Evolutionary conservation across 1,284 basidiomycete genomes (phyloP).

Genomic region (Sporisorium scitamineum): DNA sequence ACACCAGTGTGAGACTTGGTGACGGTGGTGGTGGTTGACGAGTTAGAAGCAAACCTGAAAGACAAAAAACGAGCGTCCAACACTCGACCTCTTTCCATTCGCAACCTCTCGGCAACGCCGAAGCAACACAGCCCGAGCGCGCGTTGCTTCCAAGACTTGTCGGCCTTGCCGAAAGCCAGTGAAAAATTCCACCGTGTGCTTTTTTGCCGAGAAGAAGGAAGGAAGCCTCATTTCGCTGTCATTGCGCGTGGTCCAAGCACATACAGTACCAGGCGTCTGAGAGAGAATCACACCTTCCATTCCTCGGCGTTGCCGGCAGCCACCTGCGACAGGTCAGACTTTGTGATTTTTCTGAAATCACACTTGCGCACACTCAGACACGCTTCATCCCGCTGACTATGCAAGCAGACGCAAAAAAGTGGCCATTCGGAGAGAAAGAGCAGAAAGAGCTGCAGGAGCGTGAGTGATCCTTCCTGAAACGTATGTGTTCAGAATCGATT

Average conservation of each 20-base stretch:
- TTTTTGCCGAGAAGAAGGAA: background rate
- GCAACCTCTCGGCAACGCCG: background rate
- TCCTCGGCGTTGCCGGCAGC: background rate
- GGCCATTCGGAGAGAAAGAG: too few relatives aligned
- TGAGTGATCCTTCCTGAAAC: conserved; percentile 2
- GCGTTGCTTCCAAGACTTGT: background rate
- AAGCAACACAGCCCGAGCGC: background rate
- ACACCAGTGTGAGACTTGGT: background rate
- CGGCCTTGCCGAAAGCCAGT: background rate
- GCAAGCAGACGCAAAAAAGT: background rate
- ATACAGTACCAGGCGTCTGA: background rate
- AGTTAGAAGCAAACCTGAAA: conserved; percentile 2
- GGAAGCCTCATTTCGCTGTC: background rate
- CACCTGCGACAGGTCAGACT: background rate
- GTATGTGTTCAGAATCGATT: background rate
- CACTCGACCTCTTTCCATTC: too few relatives aligned
- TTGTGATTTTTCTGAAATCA: background rate
- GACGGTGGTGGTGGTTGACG: background rate
- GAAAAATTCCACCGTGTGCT: conserved; percentile 1
- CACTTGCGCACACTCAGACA: background rate
- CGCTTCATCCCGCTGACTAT: background rate
- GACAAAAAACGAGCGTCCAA: background rate
- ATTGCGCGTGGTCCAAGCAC: conserved; percentile 7
- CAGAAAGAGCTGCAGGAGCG: background rate
- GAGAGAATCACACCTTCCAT: background rate